Percentiles rank a stretch among this genome's conserved stretches.
phyloP scores from a whole-genome alignment of 208 protist genomes.

The Leishmania amazonensis region DNA sequence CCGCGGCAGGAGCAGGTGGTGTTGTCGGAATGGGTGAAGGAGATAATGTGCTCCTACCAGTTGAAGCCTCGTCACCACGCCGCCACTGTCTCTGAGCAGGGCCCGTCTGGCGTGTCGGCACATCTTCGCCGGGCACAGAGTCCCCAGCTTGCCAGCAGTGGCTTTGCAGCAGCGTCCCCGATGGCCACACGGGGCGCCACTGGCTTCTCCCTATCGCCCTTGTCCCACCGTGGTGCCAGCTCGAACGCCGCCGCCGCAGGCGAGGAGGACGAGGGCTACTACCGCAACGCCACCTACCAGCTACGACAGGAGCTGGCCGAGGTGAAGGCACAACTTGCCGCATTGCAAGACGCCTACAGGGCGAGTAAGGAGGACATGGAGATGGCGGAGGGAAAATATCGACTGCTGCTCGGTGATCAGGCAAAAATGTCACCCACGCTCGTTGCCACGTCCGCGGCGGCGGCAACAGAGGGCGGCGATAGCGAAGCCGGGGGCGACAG shows the following conservation, averaged over 20 bases:
- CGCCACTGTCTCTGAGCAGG: background rate
- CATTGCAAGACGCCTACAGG: conserved; percentile 46
- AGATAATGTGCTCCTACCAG: conserved; percentile 41
- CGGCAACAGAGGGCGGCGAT: conserved; percentile 1
- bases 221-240: background rate
- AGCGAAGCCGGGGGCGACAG: background rate
- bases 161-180: background rate
- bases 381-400: conserved; percentile 53
- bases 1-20: conserved; percentile 51
- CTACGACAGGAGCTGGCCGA: conserved; percentile 59
- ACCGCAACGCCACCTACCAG: conserved; percentile 40
- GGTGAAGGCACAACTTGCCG: conserved; percentile 26
- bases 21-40: conserved; percentile 60
- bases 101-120: background rate
- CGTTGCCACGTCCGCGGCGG: background rate
- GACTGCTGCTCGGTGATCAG: conserved; percentile 44
- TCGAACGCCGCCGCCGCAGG: background rate
- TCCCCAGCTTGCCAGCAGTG: background rate
- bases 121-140: background rate
- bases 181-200: background rate
- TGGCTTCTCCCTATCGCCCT: background rate
- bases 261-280: conserved; percentile 39
- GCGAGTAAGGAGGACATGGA: conserved; percentile 38
- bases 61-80: conserved; percentile 39
- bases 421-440: conserved; percentile 8